Evolutionary conservation across 2,329 filamentous ascomycete species (phyloP).

Genomic region (Penicillium sp.): DNA sequence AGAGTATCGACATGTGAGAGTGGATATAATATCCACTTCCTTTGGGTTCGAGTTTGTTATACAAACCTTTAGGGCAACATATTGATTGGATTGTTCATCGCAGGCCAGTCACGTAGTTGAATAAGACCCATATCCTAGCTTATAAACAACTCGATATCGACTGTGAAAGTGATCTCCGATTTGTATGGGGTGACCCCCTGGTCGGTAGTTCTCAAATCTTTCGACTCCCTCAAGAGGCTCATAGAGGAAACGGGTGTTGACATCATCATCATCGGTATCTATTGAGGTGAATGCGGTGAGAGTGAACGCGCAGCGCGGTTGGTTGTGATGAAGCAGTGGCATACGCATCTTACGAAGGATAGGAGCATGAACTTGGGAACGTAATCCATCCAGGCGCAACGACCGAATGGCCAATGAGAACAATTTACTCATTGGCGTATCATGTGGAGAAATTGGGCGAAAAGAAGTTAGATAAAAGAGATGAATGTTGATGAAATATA

Average conservation of each 20-base stretch:
- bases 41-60: background rate
- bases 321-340: conserved; percentile 9
- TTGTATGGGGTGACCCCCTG: conserved; percentile 29
- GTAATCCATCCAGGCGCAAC: conserved; percentile 7
- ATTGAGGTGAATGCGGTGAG: conserved; percentile 12
- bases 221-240: conserved; percentile 20
- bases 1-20: background rate
- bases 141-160: conserved; percentile 41
- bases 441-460: too few species aligned
- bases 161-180: conserved; percentile 29
- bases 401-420: background rate
- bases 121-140: conserved; percentile 41
- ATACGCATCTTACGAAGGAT: conserved; percentile 7
- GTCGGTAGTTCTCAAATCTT: conserved; percentile 23
- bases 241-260: conserved; percentile 13
- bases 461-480: too few species aligned
- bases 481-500: too few species aligned
- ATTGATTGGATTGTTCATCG: conserved; percentile 21
- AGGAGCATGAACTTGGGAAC: conserved; percentile 4
- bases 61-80: conserved; percentile 1
- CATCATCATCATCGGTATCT: conserved; percentile 7
- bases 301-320: conserved; percentile 12
- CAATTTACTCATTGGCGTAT: too few species aligned
- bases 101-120: conserved; percentile 35
- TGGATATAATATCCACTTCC: conserved; percentile 26